phyloP scores from a whole-genome alignment of 2,329 filamentous ascomycete genomes.

The Penicillium thymicola region DNA sequence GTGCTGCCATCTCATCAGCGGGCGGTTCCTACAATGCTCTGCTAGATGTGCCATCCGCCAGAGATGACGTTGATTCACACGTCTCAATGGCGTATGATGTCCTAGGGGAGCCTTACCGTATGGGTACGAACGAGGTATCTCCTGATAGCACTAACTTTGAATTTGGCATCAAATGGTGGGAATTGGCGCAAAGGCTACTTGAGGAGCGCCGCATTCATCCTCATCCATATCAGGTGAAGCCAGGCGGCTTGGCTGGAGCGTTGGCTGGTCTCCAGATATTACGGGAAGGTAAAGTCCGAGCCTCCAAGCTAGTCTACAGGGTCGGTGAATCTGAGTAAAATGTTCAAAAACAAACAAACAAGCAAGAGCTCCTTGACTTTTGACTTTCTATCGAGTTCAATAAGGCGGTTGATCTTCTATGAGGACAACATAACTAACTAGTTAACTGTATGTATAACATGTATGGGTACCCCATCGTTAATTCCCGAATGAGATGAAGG shows the following conservation, averaged over 20 bases:
- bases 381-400: too few species aligned
- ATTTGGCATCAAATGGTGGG: slow-evolving; percentile 17
- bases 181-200: slow-evolving; percentile 13
- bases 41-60: slow-evolving; percentile 13
- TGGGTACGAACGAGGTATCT: slow-evolving; percentile 7
- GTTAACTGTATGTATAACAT: too few species aligned
- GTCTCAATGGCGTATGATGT: slow-evolving; percentile 22
- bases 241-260: slow-evolving; percentile 17
- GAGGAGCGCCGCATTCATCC: slow-evolving; percentile 13
- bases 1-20: slow-evolving; percentile 15
- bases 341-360: not conserved
- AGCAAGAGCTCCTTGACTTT: not conserved
- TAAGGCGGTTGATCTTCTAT: not conserved
- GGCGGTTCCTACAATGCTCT: slow-evolving; percentile 21
- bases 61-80: slow-evolving; percentile 19
- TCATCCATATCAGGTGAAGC: slow-evolving; percentile 16
- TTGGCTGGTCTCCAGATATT: slow-evolving; percentile 19
- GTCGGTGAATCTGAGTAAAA: slow-evolving; percentile 6
- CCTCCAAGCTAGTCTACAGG: slow-evolving; percentile 23
- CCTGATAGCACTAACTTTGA: slow-evolving; percentile 10
- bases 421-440: too few species aligned
- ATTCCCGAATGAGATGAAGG: too few species aligned
- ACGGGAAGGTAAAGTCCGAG: slow-evolving; percentile 19
- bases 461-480: too few species aligned
- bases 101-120: slow-evolving; percentile 19